These are phyloP conservation scores for Phaeoacremonium minimum DNA, from an alignment of 2,329 filamentous ascomycete genomes.

Conservation along the genomic window DNA sequence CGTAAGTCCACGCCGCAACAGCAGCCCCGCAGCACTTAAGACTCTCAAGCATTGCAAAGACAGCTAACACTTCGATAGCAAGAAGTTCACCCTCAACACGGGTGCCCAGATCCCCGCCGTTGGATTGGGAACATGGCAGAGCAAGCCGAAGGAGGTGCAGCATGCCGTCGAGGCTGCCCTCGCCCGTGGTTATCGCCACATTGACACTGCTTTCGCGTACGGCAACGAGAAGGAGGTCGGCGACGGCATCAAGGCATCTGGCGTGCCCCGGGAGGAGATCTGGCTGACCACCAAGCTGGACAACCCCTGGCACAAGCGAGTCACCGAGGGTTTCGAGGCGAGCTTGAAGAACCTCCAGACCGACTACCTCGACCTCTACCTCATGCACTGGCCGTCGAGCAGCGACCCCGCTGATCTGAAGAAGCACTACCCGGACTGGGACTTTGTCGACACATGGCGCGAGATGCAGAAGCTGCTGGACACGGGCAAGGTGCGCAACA, in stretches of 20 bases:
- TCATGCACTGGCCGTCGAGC: constrained; percentile 71
- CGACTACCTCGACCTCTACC: constrained; percentile 66
- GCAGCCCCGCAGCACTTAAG: no score
- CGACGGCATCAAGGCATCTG: constrained; percentile 57
- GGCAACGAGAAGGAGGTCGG: constrained; percentile 71
- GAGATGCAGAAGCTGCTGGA: constrained; percentile 67
- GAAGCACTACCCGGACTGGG: constrained; percentile 73
- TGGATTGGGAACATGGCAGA: constrained; percentile 78
- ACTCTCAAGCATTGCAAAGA: no score
- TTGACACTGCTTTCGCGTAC: constrained; percentile 74
- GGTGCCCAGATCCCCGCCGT: constrained; percentile 54
- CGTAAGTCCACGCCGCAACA: no score
- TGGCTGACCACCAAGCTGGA: constrained; percentile 74
- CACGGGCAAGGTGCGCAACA: constrained; percentile 71
- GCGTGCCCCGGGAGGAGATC: constrained; percentile 61
- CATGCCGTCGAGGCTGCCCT: constrained; percentile 69
- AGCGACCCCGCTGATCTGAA: constrained; percentile 57
- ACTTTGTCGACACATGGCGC: constrained; percentile 75
- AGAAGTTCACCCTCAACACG: no score
- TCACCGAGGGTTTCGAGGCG: constrained; percentile 54
- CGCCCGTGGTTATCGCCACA: constrained; percentile 66
- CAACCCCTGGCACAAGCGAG: constrained; percentile 73
- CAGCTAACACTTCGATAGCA: no score
- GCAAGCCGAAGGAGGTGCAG: constrained; percentile 62
- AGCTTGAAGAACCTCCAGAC: constrained; percentile 57